Evolutionary conservation across 1,284 basidiomycete genomes (phyloP).

Genomic region (Cryptococcus jaspeensis): DNA sequence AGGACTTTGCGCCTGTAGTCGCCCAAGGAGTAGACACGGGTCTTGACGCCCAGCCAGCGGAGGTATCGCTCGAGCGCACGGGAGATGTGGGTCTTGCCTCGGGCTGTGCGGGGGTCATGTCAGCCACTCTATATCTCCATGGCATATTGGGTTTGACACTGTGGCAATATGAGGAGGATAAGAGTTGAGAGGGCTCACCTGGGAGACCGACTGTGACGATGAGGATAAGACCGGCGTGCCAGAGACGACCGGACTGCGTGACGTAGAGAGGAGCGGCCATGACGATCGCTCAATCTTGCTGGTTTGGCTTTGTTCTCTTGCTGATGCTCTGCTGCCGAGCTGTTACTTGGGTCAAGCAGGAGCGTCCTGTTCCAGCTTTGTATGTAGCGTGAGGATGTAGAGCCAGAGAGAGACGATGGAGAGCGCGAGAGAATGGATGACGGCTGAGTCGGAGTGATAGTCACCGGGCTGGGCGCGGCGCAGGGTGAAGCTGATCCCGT

Average conservation of each 20-base stretch:
- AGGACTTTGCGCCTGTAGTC: slow-evolving; percentile 89
- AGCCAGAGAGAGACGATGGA: too few species aligned
- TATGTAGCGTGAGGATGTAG: too few species aligned
- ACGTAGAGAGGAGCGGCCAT: slow-evolving; percentile 88
- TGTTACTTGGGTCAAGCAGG: too few species aligned
- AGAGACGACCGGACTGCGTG: slow-evolving; percentile 69
- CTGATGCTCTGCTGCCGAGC: too few species aligned
- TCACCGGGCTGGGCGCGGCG: too few species aligned
- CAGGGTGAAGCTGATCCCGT: too few species aligned
- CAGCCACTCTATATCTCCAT: background rate
- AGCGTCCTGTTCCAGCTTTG: too few species aligned
- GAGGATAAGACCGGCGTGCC: slow-evolving; percentile 91
- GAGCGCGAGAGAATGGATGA: too few species aligned
- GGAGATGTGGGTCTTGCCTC: slow-evolving; percentile 96
- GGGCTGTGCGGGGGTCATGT: slow-evolving; percentile 53
- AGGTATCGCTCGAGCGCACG: slow-evolving; percentile 93
- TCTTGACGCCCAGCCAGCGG: slow-evolving; percentile 96
- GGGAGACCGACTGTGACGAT: slow-evolving; percentile 89
- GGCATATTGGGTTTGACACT: too few species aligned
- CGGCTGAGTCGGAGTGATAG: too few species aligned
- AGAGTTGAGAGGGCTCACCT: slow-evolving; percentile 32
- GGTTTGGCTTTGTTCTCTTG: background rate
- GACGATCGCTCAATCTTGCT: background rate
- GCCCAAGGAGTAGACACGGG: slow-evolving; percentile 87
- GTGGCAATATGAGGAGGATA: background rate